Conservation (phyloP, 1,284 basidiomycete genomes). For the Ceratobasidium sp. region DNA sequence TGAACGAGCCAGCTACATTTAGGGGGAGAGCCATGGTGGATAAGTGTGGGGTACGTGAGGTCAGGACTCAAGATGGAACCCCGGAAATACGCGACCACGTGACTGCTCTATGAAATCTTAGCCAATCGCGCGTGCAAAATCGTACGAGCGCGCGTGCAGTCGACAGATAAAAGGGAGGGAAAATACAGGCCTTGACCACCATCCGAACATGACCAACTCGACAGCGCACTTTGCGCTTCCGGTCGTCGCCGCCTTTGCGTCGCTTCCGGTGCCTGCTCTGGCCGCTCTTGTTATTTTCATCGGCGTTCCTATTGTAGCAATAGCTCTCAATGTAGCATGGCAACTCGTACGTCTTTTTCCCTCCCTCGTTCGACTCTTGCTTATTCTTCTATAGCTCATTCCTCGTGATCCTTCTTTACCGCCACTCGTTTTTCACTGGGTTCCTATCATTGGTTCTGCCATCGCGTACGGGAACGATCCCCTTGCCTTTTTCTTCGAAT, state of each 20-base stretch:
- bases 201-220: slow-evolving; percentile 32
- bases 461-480: slow-evolving; percentile 82
- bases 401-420: slow-evolving; percentile 66
- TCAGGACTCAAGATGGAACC: background rate
- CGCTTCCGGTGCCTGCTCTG: slow-evolving; percentile 11
- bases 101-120: background rate
- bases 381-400: slow-evolving; percentile 52
- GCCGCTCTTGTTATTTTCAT: slow-evolving; percentile 30
- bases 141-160: slow-evolving; percentile 26
- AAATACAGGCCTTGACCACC: background rate
- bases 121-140: slow-evolving; percentile 33
- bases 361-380: background rate
- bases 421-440: slow-evolving; percentile 78
- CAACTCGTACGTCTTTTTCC: slow-evolving; percentile 59
- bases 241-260: background rate
- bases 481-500: slow-evolving; percentile 74
- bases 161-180: background rate
- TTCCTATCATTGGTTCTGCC: slow-evolving; percentile 80
- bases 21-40: slow-evolving; percentile 35
- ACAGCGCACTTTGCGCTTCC: slow-evolving; percentile 18
- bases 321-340: slow-evolving; percentile 64
- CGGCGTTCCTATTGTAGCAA: slow-evolving; percentile 44
- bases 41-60: background rate
- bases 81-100: slow-evolving; percentile 21
- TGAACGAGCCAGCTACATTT: slow-evolving; percentile 28